A percentile compares a stretch with the other conserved stretches of the same genome.
Evolutionary conservation across 2,329 filamentous ascomycete species (phyloP).

Genomic region (Cladosporium phlei): DNA sequence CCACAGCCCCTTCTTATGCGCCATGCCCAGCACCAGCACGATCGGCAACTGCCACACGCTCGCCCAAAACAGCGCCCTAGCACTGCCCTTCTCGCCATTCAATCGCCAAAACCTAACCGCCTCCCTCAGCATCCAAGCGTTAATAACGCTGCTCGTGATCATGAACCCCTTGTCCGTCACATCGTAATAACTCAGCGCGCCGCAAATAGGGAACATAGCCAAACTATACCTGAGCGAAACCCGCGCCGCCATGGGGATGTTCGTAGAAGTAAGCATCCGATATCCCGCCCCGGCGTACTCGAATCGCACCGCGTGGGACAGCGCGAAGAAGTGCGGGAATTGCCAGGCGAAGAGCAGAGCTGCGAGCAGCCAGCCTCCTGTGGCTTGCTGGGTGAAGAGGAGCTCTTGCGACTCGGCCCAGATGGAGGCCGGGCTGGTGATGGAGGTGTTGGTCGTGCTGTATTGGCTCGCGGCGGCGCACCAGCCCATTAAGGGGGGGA

Average conservation of each 20-base stretch:
- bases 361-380: slow-evolving; percentile 84
- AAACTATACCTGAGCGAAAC: slow-evolving; percentile 85
- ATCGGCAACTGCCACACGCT: slow-evolving; percentile 94
- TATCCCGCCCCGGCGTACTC: slow-evolving; percentile 74
- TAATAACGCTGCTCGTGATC: slow-evolving; percentile 72
- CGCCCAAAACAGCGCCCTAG: slow-evolving; percentile 88
- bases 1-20: slow-evolving; percentile 93
- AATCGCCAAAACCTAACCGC: slow-evolving; percentile 76
- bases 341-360: slow-evolving; percentile 89
- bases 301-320: slow-evolving; percentile 81
- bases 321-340: slow-evolving; percentile 95
- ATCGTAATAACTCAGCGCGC: slow-evolving; percentile 70
- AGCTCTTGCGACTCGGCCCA: slow-evolving; percentile 30
- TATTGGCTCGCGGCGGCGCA: slow-evolving; percentile 87
- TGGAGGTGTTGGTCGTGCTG: slow-evolving; percentile 43
- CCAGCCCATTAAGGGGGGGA: slow-evolving; percentile 97
- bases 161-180: slow-evolving; percentile 86
- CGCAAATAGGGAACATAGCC: slow-evolving; percentile 79
- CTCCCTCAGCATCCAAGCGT: slow-evolving; percentile 77
- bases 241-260: slow-evolving; percentile 76
- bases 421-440: slow-evolving; percentile 18
- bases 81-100: slow-evolving; percentile 73
- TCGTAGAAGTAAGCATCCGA: slow-evolving; percentile 76
- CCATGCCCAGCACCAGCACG: slow-evolving; percentile 81
- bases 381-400: slow-evolving; percentile 33